Evolutionary conservation across 305 asterid genomes (phyloP).

Genomic region (Andrographis paniculata): DNA sequence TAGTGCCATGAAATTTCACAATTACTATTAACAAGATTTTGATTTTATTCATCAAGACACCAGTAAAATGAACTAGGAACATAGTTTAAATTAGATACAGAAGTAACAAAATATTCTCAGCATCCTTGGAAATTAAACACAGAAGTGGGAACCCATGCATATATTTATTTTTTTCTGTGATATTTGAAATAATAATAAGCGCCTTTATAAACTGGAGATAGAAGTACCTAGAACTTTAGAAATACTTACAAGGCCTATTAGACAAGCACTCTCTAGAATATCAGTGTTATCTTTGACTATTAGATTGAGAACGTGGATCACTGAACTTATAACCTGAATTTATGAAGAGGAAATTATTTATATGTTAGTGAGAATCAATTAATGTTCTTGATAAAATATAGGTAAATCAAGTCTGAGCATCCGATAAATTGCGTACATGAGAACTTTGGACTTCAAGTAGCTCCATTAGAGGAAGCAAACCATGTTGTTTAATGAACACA

Average conservation of each 20-base stretch:
- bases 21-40: too few species aligned
- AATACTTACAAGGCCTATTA: slow-evolving; percentile 89
- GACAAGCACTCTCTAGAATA: slow-evolving; percentile 97
- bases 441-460: slow-evolving; percentile 85
- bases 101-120: too few species aligned
- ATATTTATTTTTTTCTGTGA: too few species aligned
- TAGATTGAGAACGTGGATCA: slow-evolving; percentile 87
- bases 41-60: too few species aligned
- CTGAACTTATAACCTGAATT: slow-evolving; percentile 79
- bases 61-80: too few species aligned
- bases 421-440: slow-evolving; percentile 48
- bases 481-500: slow-evolving; percentile 90
- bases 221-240: slow-evolving; percentile 13
- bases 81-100: too few species aligned
- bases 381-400: slow-evolving; percentile 13
- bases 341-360: slow-evolving; percentile 7
- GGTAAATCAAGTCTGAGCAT: slow-evolving; percentile 15
- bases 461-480: slow-evolving; percentile 93
- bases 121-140: too few species aligned
- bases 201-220: slow-evolving; percentile 6
- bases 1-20: too few species aligned
- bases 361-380: slow-evolving; percentile 5
- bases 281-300: slow-evolving; percentile 87
- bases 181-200: too few species aligned
- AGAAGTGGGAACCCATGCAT: too few species aligned